phyloP scores from a whole-genome alignment of 208 protist genomes.

The Leishmania aethiopica region DNA sequence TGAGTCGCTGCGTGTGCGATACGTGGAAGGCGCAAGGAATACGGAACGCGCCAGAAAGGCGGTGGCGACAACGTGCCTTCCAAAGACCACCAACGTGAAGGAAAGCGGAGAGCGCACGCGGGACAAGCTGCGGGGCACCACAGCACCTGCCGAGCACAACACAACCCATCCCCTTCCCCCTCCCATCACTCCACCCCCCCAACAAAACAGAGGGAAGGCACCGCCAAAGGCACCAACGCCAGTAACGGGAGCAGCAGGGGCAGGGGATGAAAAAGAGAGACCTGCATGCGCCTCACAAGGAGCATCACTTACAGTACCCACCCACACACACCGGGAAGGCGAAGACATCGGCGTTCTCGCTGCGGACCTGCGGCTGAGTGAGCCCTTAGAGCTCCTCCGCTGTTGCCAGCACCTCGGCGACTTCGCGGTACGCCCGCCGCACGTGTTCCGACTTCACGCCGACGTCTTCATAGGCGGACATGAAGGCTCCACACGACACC shows the following conservation, averaged over 20 bases:
- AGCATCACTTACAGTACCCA: neutral
- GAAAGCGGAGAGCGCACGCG: neutral
- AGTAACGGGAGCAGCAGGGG: neutral
- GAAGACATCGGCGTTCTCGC: neutral
- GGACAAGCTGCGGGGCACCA: neutral
- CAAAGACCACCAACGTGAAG: neutral
- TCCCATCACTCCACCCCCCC: neutral
- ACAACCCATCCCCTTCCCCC: no score
- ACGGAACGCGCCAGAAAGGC: neutral
- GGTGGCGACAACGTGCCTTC: neutral
- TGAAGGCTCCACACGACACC: conserved; percentile 77
- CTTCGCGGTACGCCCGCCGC: conserved; percentile 55
- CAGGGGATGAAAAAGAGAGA: neutral
- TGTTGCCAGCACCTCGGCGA: conserved; percentile 57
- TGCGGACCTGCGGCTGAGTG: neutral
- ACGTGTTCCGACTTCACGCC: conserved; percentile 63
- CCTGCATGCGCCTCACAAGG: neutral
- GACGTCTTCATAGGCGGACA: conserved; percentile 74
- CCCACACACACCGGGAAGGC: neutral
- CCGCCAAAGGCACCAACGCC: neutral
- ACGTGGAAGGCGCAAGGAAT: neutral
- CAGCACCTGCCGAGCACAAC: neutral
- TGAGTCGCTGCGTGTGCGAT: neutral
- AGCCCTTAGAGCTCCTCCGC: conserved; percentile 41
- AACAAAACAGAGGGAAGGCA: neutral